Evolutionary conservation across 2,329 filamentous ascomycete species (phyloP).

Genomic region (Pezicula neosporulosa): DNA sequence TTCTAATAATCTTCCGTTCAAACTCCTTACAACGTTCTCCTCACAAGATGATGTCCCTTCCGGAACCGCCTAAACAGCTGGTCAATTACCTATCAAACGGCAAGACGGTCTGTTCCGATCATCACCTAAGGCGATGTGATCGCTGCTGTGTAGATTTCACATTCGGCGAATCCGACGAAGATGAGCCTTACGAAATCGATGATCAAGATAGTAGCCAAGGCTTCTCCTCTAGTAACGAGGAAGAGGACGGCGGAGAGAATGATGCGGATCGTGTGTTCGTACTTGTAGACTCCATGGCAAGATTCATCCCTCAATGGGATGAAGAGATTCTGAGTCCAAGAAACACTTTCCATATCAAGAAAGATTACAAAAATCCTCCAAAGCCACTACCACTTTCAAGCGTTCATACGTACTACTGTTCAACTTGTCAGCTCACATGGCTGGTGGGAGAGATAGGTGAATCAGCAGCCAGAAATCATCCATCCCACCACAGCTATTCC

Average conservation of each 20-base stretch:
- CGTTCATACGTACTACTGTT: constrained; percentile 3
- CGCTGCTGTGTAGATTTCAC: constrained; percentile 1
- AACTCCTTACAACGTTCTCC: too few species aligned
- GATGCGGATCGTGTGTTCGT: neutral
- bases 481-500: constrained; percentile 6
- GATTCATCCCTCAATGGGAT: constrained; percentile 2
- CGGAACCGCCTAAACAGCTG: neutral
- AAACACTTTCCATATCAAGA: neutral
- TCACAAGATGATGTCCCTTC: neutral
- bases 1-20: too few species aligned
- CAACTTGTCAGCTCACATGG: constrained; percentile 7
- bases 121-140: constrained; percentile 1
- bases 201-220: neutral
- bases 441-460: constrained; percentile 6
- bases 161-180: constrained; percentile 3
- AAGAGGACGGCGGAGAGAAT: neutral
- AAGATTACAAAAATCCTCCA: neutral
- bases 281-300: neutral
- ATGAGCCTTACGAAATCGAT: neutral
- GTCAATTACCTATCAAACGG: neutral
- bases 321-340: neutral
- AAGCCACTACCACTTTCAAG: constrained; percentile 4
- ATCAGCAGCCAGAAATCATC: constrained; percentile 4
- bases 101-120: constrained; percentile 1
- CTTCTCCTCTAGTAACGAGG: neutral